A percentile compares a stretch with the other conserved stretches of the same genome.
Conservation (phyloP, 179 eudicot genomes). For the Pouteria campechiana region DNA sequence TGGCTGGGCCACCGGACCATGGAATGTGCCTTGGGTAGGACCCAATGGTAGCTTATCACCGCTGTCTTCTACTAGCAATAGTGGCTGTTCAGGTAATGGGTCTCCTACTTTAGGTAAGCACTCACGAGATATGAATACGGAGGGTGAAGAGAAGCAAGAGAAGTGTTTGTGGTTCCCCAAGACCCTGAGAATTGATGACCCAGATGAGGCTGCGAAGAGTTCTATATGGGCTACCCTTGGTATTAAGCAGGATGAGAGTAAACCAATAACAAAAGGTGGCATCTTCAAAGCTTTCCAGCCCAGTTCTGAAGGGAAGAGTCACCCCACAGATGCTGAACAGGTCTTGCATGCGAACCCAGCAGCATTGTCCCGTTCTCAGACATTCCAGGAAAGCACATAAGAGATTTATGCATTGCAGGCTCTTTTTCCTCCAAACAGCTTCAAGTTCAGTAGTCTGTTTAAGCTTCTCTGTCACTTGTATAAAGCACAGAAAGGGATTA, state of each 20-base stretch:
- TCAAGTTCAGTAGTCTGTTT: too few species aligned
- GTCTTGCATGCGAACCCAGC: slow-evolving; percentile 71
- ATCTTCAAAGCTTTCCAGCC: slow-evolving; percentile 38
- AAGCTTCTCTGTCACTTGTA: too few species aligned
- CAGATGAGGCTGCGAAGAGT: slow-evolving; percentile 48
- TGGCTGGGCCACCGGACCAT: slow-evolving; percentile 13
- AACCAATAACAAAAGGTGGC: slow-evolving; percentile 16
- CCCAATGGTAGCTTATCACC: slow-evolving; percentile 4
- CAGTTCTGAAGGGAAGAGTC: slow-evolving; percentile 20
- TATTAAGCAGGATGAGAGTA: slow-evolving; percentile 24
- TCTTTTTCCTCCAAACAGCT: too few species aligned
- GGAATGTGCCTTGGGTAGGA: slow-evolving; percentile 27
- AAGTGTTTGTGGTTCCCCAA: slow-evolving; percentile 41
- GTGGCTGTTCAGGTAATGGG: slow-evolving; percentile 16
- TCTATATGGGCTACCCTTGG: slow-evolving; percentile 47
- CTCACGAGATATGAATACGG: slow-evolving; percentile 20
- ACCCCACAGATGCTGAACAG: slow-evolving; percentile 21
- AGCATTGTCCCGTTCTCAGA: slow-evolving; percentile 51
- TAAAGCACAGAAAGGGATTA: too few species aligned
- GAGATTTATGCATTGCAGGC: too few species aligned
- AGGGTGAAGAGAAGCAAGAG: slow-evolving; percentile 16
- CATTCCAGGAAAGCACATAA: slow-evolving; percentile 52
- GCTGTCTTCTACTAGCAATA: slow-evolving; percentile 1
- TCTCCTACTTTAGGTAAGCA: slow-evolving; percentile 45
- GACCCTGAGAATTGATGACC: slow-evolving; percentile 43